These are phyloP conservation scores for Aspergillus diversus DNA, from an alignment of 495 filamentous ascomycete species.

Conservation along the genomic window DNA sequence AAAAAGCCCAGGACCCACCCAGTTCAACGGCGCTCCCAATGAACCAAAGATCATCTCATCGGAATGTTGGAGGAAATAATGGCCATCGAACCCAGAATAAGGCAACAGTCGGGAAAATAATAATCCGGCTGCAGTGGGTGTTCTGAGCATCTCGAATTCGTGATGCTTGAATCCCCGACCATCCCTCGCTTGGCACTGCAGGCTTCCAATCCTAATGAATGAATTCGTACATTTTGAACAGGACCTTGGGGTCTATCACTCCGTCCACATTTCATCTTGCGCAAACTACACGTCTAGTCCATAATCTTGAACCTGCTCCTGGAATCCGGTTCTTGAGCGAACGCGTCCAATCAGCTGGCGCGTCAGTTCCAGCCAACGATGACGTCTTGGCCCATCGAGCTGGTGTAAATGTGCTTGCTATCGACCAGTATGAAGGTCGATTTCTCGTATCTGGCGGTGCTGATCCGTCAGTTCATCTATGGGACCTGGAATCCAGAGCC, in stretches of 20 bases:
- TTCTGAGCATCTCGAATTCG: too few species aligned
- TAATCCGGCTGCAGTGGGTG: too few species aligned
- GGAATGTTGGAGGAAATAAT: too few species aligned
- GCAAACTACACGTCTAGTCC: conserved; percentile 62
- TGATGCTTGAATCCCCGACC: too few species aligned
- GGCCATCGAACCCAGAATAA: too few species aligned
- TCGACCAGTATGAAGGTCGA: conserved; percentile 77
- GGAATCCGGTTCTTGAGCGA: conserved; percentile 67
- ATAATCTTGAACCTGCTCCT: conserved; percentile 62
- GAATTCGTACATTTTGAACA: conserved; percentile 77
- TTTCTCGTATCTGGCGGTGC: conserved; percentile 83
- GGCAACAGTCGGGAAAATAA: too few species aligned
- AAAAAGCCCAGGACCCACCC: too few species aligned
- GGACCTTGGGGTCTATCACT: conserved; percentile 65
- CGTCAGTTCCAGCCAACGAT: conserved; percentile 15
- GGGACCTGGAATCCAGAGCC: conserved; percentile 71
- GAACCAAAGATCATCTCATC: too few species aligned
- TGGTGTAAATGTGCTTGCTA: conserved; percentile 73
- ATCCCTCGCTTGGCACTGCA: too few species aligned
- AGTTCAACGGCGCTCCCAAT: too few species aligned
- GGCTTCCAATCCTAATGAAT: conserved; percentile 58
- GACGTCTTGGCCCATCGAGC: conserved; percentile 67
- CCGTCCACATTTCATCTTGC: conserved; percentile 64
- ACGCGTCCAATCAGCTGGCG: conserved; percentile 26
- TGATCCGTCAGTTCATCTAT: conserved; percentile 76